Evolutionary conservation across 2,329 filamentous ascomycete species (phyloP), one percentile per base, ranked within the genome.

Genomic region (Fusarium aywerte): DNA sequence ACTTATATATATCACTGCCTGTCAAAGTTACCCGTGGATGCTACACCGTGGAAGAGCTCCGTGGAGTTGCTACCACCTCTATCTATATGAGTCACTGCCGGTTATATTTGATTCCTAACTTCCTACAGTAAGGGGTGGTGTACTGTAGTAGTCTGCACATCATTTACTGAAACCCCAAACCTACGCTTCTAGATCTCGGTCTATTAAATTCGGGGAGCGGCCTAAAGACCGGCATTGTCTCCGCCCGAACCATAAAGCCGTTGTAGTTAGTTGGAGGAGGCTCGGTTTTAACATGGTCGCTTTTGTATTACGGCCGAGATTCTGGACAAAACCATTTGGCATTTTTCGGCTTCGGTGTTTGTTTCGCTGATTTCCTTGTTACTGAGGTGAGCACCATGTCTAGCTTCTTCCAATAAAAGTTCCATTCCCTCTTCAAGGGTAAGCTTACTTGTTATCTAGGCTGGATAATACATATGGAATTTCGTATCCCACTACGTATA

Each of bases 401-500:
- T 20, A n/a, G n/a, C 21, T 38, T 20, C 21, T 13, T 38, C 32
- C 32, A 49, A 49, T 38, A 18, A n/a, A 8, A 49, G 11, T 13
- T 16, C 21, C 7, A 8, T 18, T 11, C 20, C 21, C 3, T 38
- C 32, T 11, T 5, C 16, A 48, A 25, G 31, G 16, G 21, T 48
- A 7, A 18, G 21, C n/a, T 45, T 16, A 44, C 21, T 45, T 16
- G 29, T n/a, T 20, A 23, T 51, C 21, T 62, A 44, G 47, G 64
- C 67, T 58, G 50, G 47, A 45, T 47, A 49, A 49, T 49, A 36
- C 45, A 49, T 13, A n/a, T 29, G 10, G 21, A 21, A 39, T 39
- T 16, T 27, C 23, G 32, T 21, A 38, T 38, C 29, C 42, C 42
- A 27, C 58, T 72, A 7, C 67, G 56, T 51, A 52, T 27, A 9